These are phyloP conservation scores for Flagelloscypha sp. DNA, from an alignment of 768 basidiomycete genomes.

Conservation along the genomic window DNA sequence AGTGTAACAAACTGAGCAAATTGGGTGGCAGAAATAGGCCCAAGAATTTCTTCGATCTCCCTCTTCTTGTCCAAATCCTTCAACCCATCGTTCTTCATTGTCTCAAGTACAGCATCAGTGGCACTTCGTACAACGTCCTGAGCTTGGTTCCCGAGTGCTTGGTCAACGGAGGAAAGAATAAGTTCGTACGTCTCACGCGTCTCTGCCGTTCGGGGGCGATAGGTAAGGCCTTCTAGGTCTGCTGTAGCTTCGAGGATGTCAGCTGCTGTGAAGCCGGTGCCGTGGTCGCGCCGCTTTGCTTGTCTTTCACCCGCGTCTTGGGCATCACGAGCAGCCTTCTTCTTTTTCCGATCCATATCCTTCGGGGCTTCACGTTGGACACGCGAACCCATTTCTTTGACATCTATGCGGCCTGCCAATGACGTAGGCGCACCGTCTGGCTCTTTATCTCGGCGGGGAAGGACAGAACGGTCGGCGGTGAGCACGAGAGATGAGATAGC, in stretches of 20 bases:
- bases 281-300: conserved; percentile 53
- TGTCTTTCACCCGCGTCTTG: conserved; percentile 54
- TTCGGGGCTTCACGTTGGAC: conserved; percentile 77
- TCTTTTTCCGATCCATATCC: conserved; percentile 91
- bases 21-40: conserved; percentile 54
- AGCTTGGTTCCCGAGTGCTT: conserved; percentile 84
- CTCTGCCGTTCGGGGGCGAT: conserved; percentile 89
- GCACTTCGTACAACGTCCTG: conserved; percentile 95
- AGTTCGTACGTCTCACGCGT: conserved; percentile 93
- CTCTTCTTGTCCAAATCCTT: conserved; percentile 98
- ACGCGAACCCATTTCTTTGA: conserved; percentile 88
- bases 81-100: conserved; percentile 77
- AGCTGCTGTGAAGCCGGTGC: conserved; percentile 66
- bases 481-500: conserved; percentile 92
- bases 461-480: conserved; percentile 76
- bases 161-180: conserved; percentile 77
- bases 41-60: conserved; percentile 76
- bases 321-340: conserved; percentile 60
- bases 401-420: conserved; percentile 83
- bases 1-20: conserved; percentile 81
- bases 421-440: conserved; percentile 95
- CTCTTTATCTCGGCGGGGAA: conserved; percentile 87
- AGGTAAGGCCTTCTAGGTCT: conserved; percentile 86
- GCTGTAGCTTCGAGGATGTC: conserved; percentile 94
- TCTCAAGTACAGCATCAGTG: conserved; percentile 85